These are phyloP conservation scores for Buddleja alternifolia DNA, from an alignment of 257 asterid species.

Conservation along the genomic window DNA sequence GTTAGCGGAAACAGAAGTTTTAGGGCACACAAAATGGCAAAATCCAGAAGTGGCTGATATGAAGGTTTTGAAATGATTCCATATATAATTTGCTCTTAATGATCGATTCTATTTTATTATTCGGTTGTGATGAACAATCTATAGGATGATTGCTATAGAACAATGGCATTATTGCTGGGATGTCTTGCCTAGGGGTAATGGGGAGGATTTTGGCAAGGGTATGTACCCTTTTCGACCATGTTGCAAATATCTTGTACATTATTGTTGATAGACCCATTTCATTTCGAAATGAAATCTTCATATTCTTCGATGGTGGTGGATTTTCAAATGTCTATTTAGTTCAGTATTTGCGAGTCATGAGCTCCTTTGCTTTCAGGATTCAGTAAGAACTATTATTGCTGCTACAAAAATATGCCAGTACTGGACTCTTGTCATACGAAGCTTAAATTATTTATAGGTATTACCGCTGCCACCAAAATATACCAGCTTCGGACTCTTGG, in stretches of 20 bases:
- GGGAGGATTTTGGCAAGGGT: slow-evolving; percentile 19
- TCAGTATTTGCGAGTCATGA: background rate
- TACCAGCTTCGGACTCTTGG: too few relatives aligned
- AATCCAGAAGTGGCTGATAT: slow-evolving; percentile 11
- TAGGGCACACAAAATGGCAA: background rate
- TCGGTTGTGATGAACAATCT: slow-evolving; percentile 19
- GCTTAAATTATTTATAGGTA: too few relatives aligned
- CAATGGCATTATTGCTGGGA: slow-evolving; percentile 7
- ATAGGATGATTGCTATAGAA: slow-evolving; percentile 28
- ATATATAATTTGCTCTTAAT: too few relatives aligned
- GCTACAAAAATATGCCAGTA: too few relatives aligned
- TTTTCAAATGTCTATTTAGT: background rate
- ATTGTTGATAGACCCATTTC: slow-evolving; percentile 23
- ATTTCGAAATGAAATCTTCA: slow-evolving; percentile 16
- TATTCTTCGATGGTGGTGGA: background rate
- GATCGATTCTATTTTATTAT: too few relatives aligned
- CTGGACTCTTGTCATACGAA: too few relatives aligned
- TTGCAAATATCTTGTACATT: slow-evolving; percentile 33
- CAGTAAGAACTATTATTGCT: too few relatives aligned
- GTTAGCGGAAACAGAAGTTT: slow-evolving; percentile 15
- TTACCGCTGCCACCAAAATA: too few relatives aligned
- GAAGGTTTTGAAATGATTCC: slow-evolving; percentile 1
- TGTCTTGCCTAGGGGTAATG: background rate
- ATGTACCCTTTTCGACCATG: background rate
- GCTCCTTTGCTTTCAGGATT: too few relatives aligned